phyloP scores from a whole-genome alignment of 306 rosid species.

The Quercus aquifolioides region DNA sequence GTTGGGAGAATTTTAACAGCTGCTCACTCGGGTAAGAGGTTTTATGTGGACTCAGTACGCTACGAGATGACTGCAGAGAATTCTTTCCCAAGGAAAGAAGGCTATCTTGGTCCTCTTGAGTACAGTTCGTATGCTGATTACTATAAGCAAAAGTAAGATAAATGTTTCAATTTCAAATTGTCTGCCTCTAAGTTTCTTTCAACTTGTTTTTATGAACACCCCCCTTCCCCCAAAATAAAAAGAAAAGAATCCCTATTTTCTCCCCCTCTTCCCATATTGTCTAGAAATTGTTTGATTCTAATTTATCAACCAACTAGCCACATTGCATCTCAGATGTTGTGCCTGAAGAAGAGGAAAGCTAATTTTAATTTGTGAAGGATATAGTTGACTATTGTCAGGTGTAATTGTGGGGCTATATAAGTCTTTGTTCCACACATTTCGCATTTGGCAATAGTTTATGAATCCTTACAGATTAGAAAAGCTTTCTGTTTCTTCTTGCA shows the following conservation, averaged over 20 bases:
- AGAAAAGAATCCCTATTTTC: conserved; percentile 6
- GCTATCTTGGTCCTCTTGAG: conserved; percentile 98
- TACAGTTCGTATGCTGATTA: conserved; percentile 98
- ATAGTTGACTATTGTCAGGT: conserved; percentile 31
- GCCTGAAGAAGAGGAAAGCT: conserved; percentile 61
- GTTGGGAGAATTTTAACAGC: conserved; percentile 91
- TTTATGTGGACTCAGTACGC: conserved; percentile 92
- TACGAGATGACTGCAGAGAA: conserved; percentile 88
- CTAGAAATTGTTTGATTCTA: conserved; percentile 23
- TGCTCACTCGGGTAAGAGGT: conserved; percentile 98
- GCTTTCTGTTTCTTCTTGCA: conserved; percentile 75
- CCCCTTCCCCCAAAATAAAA: background rate
- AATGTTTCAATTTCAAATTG: conserved; percentile 26
- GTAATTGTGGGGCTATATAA: conserved; percentile 24
- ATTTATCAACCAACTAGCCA: conserved; percentile 36
- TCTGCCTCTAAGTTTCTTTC: conserved; percentile 3
- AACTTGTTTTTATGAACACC: conserved; percentile 8
- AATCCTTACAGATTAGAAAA: conserved; percentile 54
- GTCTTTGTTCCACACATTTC: conserved; percentile 27
- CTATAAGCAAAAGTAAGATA: conserved; percentile 90
- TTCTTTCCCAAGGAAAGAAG: conserved; percentile 97
- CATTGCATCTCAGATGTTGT: conserved; percentile 51
- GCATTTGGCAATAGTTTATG: conserved; percentile 32
- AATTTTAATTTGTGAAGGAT: conserved; percentile 61
- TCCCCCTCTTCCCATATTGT: background rate